phyloP scores from a whole-genome alignment of 352 stramenopile genomes.

The Phytophthora nicotianae region DNA sequence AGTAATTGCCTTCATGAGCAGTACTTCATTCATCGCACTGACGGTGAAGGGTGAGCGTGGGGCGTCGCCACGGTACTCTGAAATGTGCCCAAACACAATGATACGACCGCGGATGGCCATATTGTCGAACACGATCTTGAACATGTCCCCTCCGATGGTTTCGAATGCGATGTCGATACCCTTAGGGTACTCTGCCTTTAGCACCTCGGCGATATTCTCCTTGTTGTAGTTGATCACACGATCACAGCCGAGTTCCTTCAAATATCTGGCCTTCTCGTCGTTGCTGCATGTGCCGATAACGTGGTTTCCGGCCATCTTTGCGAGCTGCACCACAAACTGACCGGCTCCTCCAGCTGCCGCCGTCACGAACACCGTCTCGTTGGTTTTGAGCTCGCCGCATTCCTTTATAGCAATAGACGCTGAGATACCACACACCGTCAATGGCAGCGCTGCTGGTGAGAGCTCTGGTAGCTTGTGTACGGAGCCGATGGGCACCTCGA shows the following conservation, averaged over 20 bases:
- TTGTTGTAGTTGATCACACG: constrained; percentile 86
- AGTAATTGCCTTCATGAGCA: constrained; percentile 45
- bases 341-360: constrained; percentile 71
- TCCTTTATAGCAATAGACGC: constrained; percentile 55
- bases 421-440: constrained; percentile 53
- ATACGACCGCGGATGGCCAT: constrained; percentile 48
- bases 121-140: constrained; percentile 50
- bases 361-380: constrained; percentile 63
- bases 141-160: constrained; percentile 37
- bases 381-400: constrained; percentile 49
- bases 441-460: constrained; percentile 30
- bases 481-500: constrained; percentile 36
- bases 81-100: constrained; percentile 52
- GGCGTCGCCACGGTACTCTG: constrained; percentile 34
- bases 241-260: constrained; percentile 61
- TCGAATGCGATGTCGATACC: constrained; percentile 39
- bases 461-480: constrained; percentile 38
- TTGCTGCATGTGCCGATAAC: constrained; percentile 83
- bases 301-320: constrained; percentile 73
- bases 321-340: constrained; percentile 80
- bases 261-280: constrained; percentile 77
- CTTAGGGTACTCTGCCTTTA: constrained; percentile 39
- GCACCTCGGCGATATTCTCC: constrained; percentile 35
- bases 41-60: constrained; percentile 33
- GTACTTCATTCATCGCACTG: constrained; percentile 27